Evolutionary conservation across 345 rosid species (phyloP).

Genomic region (Sapria himalayana): DNA sequence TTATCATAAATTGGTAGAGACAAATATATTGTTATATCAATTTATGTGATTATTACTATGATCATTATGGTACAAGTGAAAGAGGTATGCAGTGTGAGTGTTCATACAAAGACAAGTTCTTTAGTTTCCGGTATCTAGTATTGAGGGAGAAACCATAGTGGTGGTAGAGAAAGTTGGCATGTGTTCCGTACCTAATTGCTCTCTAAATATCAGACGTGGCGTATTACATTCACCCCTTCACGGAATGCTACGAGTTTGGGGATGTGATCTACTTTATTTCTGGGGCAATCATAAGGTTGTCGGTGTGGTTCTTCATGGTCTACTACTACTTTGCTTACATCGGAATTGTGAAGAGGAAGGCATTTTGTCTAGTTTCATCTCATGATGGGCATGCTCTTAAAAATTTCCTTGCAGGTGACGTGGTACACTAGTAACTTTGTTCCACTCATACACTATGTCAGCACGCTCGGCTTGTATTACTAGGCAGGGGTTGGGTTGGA

Average conservation of each 20-base stretch:
- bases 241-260: slow-evolving; percentile 32
- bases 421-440: slow-evolving; percentile 52
- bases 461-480: slow-evolving; percentile 37
- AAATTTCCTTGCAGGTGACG: slow-evolving; percentile 38
- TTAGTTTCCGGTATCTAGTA: slow-evolving; percentile 24
- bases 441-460: slow-evolving; percentile 55
- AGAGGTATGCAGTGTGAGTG: no score
- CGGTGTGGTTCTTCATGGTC: slow-evolving; percentile 48
- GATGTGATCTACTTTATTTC: slow-evolving; percentile 45
- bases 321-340: slow-evolving; percentile 36
- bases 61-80: no score
- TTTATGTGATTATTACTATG: no score
- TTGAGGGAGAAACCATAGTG: slow-evolving; percentile 41
- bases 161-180: slow-evolving; percentile 75
- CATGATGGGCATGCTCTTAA: slow-evolving; percentile 78
- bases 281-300: slow-evolving; percentile 48
- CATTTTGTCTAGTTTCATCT: slow-evolving; percentile 70
- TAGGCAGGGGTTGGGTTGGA: slow-evolving; percentile 48
- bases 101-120: slow-evolving; percentile 20
- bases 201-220: slow-evolving; percentile 57
- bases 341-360: slow-evolving; percentile 45
- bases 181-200: slow-evolving; percentile 53
- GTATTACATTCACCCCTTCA: slow-evolving; percentile 39
- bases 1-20: no score
- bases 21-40: no score